Conservation (phyloP, 2,329 filamentous ascomycete species). For the Colletotrichum australisinense region DNA sequence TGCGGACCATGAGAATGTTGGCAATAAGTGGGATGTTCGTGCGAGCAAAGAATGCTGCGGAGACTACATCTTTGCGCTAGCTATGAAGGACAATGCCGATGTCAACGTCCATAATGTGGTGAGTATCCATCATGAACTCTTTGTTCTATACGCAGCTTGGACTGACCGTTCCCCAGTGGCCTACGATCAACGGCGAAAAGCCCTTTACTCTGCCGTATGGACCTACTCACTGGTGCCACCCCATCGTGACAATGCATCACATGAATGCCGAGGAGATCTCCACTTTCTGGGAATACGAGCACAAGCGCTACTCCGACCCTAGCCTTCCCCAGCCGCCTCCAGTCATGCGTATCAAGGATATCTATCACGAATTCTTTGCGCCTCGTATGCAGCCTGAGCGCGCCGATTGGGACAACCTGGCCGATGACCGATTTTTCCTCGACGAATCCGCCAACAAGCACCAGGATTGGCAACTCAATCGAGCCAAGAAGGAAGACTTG, state of each 20-base stretch:
- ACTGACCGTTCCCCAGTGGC: conserved; percentile 51
- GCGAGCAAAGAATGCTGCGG: conserved; percentile 60
- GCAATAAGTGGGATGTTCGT: conserved; percentile 57
- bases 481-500: conserved; percentile 47
- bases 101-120: conserved; percentile 55
- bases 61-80: conserved; percentile 60
- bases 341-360: conserved; percentile 57
- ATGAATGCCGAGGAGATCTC: conserved; percentile 62
- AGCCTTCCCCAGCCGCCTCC: conserved; percentile 35
- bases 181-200: conserved; percentile 67
- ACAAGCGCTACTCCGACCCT: conserved; percentile 45
- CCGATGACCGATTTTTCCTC: conserved; percentile 57
- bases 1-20: conserved; percentile 54
- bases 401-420: conserved; percentile 65
- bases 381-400: conserved; percentile 50
- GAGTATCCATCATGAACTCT: conserved; percentile 40
- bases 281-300: conserved; percentile 63
- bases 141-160: background rate
- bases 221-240: conserved; percentile 64
- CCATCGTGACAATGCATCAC: conserved; percentile 68
- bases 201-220: conserved; percentile 61
- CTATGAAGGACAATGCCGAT: conserved; percentile 56
- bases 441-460: conserved; percentile 44
- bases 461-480: conserved; percentile 45
- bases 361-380: conserved; percentile 59